A percentile compares a stretch with the other conserved stretches of the same genome.
Conservation (phyloP, 768 basidiomycete species). For the Xanthoconium purpureum region DNA sequence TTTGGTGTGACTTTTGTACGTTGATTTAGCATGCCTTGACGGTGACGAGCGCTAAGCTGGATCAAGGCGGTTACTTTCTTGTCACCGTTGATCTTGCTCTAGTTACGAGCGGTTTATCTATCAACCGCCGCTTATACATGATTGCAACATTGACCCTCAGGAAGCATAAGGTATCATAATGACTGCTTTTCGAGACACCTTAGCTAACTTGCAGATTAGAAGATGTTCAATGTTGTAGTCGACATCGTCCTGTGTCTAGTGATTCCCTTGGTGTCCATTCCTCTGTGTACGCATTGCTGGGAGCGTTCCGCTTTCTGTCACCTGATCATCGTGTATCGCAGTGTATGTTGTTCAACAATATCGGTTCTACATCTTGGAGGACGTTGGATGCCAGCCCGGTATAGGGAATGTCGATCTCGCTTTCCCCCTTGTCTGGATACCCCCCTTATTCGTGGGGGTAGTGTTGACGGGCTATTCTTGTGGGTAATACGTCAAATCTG, state of each 20-base stretch:
- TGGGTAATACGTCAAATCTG: neutral
- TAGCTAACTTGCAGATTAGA: conserved; percentile 17
- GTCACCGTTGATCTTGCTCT: conserved; percentile 36
- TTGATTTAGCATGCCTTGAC: neutral
- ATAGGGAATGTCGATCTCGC: conserved; percentile 33
- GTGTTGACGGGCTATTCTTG: conserved; percentile 42
- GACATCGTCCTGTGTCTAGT: conserved; percentile 33
- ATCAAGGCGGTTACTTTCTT: conserved; percentile 30
- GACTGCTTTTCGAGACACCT: neutral
- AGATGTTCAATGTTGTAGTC: conserved; percentile 18
- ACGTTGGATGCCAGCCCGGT: conserved; percentile 43
- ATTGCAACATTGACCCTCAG: conserved; percentile 33
- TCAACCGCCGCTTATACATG: conserved; percentile 48
- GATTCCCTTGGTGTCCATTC: conserved; percentile 32
- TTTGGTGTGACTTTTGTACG: conserved; percentile 60
- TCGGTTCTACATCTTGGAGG: conserved; percentile 49
- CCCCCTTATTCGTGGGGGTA: conserved; percentile 45
- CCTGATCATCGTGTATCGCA: conserved; percentile 5
- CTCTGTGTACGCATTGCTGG: conserved; percentile 25
- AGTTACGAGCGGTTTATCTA: conserved; percentile 41
- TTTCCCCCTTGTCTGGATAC: conserved; percentile 42
- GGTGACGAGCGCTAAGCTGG: neutral
- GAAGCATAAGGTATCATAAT: conserved; percentile 6
- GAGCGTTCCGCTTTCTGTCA: neutral
- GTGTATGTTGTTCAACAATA: conserved; percentile 52